phyloP scores from a whole-genome alignment of 2,329 filamentous ascomycete genomes.

The Aspergillus intermedius region DNA sequence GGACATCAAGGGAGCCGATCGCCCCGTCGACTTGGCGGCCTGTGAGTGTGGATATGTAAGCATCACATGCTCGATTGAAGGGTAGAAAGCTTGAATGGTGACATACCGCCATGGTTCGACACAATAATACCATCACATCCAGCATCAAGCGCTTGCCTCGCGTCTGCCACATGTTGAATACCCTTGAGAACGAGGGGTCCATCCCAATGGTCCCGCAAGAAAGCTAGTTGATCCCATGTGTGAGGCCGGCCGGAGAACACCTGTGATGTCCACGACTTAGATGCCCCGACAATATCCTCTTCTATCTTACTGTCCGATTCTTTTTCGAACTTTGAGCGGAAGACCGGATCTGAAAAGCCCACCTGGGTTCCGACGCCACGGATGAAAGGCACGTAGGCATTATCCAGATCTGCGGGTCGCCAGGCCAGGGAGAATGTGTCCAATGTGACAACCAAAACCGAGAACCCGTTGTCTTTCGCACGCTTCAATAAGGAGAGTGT shows the following conservation, averaged over 20 bases:
- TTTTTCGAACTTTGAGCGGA: conserved; percentile 51
- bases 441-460: conserved; percentile 63
- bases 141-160: conserved; percentile 37
- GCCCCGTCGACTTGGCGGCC: conserved; percentile 47
- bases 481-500: conserved; percentile 57
- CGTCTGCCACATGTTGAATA: conserved; percentile 47
- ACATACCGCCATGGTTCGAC: conserved; percentile 46
- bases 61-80: background rate
- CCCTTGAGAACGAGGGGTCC: conserved; percentile 60
- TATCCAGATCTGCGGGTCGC: conserved; percentile 61
- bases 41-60: conserved; percentile 5
- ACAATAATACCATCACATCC: conserved; percentile 47
- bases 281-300: conserved; percentile 46
- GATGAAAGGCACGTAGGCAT: conserved; percentile 49
- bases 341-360: conserved; percentile 63
- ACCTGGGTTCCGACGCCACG: conserved; percentile 53
- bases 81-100: background rate
- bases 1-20: conserved; percentile 46
- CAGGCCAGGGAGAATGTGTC: conserved; percentile 65
- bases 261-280: conserved; percentile 47
- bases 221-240: conserved; percentile 56
- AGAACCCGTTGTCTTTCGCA: conserved; percentile 57
- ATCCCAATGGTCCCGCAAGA: conserved; percentile 55
- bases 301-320: conserved; percentile 41
- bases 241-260: conserved; percentile 50